A percentile compares a stretch with the other conserved stretches of the same genome.
phyloP scores from a whole-genome alignment of 2,329 filamentous ascomycete genomes.

The Penicillium concentricum region DNA sequence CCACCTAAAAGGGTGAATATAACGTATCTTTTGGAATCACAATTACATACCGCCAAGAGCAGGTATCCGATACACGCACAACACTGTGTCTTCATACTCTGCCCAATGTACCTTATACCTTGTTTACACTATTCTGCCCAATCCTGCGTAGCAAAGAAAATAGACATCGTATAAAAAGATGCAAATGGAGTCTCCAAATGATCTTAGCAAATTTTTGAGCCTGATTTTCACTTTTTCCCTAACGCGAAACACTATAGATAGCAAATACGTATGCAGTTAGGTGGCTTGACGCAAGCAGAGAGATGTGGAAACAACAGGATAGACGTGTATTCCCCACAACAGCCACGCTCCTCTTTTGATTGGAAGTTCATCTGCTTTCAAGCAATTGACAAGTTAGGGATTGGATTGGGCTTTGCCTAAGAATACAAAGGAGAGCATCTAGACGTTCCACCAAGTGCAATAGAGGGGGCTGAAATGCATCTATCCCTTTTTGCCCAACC shows the following conservation, averaged over 20 bases:
- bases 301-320: constrained; percentile 13
- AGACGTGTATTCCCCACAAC: constrained; percentile 13
- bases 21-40: constrained; percentile 9
- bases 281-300: constrained; percentile 14
- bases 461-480: constrained; percentile 11
- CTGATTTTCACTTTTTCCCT: background rate
- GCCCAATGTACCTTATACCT: constrained; percentile 9
- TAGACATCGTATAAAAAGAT: background rate
- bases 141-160: background rate
- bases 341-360: constrained; percentile 15
- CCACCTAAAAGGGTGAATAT: background rate
- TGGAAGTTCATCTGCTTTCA: constrained; percentile 20
- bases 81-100: constrained; percentile 11
- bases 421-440: constrained; percentile 2
- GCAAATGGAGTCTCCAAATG: background rate
- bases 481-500: constrained; percentile 11
- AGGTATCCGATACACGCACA: constrained; percentile 18
- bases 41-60: constrained; percentile 10
- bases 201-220: background rate
- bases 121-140: background rate
- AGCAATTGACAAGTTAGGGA: constrained; percentile 12
- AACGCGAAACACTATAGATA: constrained; percentile 2
- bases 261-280: constrained; percentile 8
- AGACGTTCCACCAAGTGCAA: background rate
- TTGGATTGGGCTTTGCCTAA: constrained; percentile 6